Evolutionary conservation across 192 early-diverging fungal species (phyloP).

Genomic region (Podila clonocystis): DNA sequence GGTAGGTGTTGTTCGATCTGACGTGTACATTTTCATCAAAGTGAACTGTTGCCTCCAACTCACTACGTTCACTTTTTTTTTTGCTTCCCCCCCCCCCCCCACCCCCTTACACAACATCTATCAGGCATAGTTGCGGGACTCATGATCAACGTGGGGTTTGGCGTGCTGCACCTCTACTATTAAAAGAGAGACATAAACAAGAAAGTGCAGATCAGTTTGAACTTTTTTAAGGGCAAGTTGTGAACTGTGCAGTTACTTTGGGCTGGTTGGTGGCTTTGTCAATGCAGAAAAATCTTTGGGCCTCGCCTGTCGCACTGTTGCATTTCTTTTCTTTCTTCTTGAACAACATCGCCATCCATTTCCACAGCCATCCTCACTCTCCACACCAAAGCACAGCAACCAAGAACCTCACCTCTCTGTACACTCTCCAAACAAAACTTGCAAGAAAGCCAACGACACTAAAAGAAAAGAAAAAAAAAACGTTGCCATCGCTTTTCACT

Average conservation of each 20-base stretch:
- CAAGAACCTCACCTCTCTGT: too few species aligned
- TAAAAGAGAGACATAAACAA: conserved; percentile 7
- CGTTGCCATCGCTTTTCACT: too few species aligned
- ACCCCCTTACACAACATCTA: not conserved
- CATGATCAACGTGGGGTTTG: conserved; percentile 63
- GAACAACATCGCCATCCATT: conserved; percentile 1
- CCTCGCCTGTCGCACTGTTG: not conserved
- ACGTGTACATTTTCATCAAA: not conserved
- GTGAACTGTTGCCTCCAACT: not conserved
- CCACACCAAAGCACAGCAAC: too few species aligned
- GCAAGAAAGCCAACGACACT: too few species aligned
- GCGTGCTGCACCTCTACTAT: conserved; percentile 59
- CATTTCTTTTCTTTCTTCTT: not conserved
- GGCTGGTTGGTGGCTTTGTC: conserved; percentile 5
- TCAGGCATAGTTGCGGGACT: conserved; percentile 62
- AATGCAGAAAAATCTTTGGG: not conserved
- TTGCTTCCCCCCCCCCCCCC: not conserved
- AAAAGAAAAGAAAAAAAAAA: too few species aligned
- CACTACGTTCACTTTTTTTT: not conserved
- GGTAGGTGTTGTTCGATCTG: conserved; percentile 45
- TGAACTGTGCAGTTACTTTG: not conserved
- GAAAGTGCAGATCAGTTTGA: not conserved
- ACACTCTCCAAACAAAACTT: too few species aligned
- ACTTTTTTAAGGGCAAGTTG: not conserved
- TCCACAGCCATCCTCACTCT: too few species aligned